These are phyloP conservation scores for Cenchrus americanus DNA, from an alignment of 176 grass and related monocot genomes.

Conservation along the genomic window DNA sequence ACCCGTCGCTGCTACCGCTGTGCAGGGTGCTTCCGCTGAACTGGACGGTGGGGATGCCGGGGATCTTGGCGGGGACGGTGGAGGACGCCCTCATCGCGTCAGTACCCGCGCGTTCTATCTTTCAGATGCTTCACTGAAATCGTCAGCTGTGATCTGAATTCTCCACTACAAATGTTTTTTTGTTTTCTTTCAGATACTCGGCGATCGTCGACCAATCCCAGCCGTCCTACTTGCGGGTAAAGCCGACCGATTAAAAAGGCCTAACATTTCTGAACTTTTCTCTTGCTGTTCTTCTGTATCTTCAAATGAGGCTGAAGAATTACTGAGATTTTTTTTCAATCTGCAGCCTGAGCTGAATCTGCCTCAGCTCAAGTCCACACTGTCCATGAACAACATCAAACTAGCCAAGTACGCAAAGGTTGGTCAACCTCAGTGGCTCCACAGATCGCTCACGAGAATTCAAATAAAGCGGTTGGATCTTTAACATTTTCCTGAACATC, in stretches of 20 bases:
- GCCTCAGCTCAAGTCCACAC: constrained; percentile 60
- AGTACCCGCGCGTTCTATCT: constrained; percentile 27
- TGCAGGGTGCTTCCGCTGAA: constrained; percentile 91
- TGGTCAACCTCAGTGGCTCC: background rate
- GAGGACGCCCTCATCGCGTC: constrained; percentile 85
- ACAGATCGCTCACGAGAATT: background rate
- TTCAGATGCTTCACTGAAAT: background rate
- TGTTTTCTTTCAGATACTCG: constrained; percentile 66
- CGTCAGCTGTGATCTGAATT: background rate
- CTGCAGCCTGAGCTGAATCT: constrained; percentile 86
- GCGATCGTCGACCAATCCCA: constrained; percentile 69
- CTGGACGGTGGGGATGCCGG: constrained; percentile 97
- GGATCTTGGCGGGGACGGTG: constrained; percentile 87
- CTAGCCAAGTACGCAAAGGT: constrained; percentile 92
- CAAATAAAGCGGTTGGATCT: background rate
- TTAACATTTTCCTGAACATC: background rate
- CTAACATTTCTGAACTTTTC: background rate
- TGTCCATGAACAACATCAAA: constrained; percentile 71
- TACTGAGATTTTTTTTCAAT: too few species aligned
- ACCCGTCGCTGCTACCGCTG: background rate
- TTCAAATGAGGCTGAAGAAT: background rate
- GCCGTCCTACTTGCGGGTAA: constrained; percentile 61
- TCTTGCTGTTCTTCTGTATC: background rate
- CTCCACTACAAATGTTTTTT: background rate
- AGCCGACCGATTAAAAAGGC: background rate